These are phyloP conservation scores for Trifolium pratense DNA, from an alignment of 306 rosid species.

Conservation along the genomic window DNA sequence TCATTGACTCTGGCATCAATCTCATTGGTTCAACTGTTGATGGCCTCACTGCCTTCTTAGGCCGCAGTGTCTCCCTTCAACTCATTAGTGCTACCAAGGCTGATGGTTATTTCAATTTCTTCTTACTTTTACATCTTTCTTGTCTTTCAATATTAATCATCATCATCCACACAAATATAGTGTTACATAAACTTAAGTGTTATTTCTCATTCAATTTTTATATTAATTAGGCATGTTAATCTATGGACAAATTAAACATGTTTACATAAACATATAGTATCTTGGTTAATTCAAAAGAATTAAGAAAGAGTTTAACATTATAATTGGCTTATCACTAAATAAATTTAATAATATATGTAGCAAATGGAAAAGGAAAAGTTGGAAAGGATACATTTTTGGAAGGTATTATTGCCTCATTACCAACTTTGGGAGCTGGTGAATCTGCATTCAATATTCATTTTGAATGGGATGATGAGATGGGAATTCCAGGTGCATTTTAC, in stretches of 20 bases:
- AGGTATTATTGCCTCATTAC: slow-evolving; percentile 47
- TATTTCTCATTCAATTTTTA: no score
- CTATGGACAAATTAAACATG: no score
- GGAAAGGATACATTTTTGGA: slow-evolving; percentile 66
- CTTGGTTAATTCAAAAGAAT: no score
- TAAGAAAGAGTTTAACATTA: background rate
- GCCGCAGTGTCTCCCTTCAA: slow-evolving; percentile 49
- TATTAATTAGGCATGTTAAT: no score
- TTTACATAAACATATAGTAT: no score
- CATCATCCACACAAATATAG: no score
- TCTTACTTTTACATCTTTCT: background rate
- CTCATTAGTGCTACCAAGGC: slow-evolving; percentile 46
- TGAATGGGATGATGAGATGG: slow-evolving; percentile 61
- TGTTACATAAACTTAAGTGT: no score
- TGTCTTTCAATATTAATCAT: no score
- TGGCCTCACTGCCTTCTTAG: slow-evolving; percentile 43
- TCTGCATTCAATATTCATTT: slow-evolving; percentile 58
- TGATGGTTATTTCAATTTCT: slow-evolving; percentile 32
- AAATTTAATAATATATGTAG: slow-evolving; percentile 37
- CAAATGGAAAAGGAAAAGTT: slow-evolving; percentile 54
- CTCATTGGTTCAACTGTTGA: slow-evolving; percentile 40
- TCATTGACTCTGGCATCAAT: slow-evolving; percentile 36
- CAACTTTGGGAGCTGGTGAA: slow-evolving; percentile 56
- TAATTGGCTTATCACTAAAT: no score
- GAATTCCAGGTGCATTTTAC: slow-evolving; percentile 74